Conservation (phyloP, 1,139 yeast genomes). For the Yamadazyma membranifaciens region DNA sequence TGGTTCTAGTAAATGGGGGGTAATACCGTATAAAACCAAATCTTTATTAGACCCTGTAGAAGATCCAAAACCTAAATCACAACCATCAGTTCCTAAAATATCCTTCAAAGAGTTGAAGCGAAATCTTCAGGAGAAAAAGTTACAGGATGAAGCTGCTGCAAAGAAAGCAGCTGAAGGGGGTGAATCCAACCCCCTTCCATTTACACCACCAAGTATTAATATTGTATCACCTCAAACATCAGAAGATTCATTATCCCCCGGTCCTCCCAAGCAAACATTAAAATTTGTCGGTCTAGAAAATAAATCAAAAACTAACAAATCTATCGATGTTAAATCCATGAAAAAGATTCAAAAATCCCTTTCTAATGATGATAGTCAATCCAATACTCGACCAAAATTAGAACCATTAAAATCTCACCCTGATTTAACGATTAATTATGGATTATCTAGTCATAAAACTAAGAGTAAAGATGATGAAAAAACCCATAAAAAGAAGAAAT, state of each 20-base stretch:
- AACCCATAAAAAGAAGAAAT: constrained; percentile 24
- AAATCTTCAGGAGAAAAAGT: constrained; percentile 19
- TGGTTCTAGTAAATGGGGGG: constrained; percentile 43
- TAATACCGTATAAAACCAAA: constrained; percentile 42
- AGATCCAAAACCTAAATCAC: constrained; percentile 15
- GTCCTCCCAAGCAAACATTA: constrained; percentile 17
- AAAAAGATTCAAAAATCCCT: constrained; percentile 25
- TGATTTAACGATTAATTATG: constrained; percentile 21
- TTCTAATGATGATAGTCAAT: constrained; percentile 26
- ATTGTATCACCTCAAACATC: constrained; percentile 9
- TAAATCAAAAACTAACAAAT: constrained; percentile 16
- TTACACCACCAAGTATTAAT: constrained; percentile 12
- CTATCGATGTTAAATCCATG: constrained; percentile 7
- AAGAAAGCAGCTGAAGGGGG: background rate
- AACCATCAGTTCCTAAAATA: constrained; percentile 18
- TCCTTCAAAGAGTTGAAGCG: constrained; percentile 40
- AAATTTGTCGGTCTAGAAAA: constrained; percentile 28
- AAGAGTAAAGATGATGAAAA: constrained; percentile 16
- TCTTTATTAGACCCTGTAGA: constrained; percentile 38
- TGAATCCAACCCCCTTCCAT: background rate
- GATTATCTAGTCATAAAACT: background rate
- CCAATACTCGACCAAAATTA: constrained; percentile 26
- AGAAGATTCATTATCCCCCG: constrained; percentile 9
- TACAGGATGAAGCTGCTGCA: constrained; percentile 3
- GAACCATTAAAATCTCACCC: constrained; percentile 45